Conservation (phyloP, 495 filamentous ascomycete genomes). For the Hypoxylon rickii region DNA sequence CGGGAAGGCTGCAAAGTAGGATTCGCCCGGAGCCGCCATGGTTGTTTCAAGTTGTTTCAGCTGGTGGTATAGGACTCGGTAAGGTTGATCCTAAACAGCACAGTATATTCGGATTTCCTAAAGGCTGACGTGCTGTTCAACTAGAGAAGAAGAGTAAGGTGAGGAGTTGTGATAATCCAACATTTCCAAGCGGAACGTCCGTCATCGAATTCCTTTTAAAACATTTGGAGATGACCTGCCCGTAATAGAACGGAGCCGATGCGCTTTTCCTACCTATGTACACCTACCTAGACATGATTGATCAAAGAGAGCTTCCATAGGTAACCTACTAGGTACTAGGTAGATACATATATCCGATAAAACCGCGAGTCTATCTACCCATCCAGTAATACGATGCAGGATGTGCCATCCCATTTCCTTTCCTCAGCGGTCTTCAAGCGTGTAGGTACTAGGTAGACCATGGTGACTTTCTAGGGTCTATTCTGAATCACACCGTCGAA, state of each 20-base stretch:
- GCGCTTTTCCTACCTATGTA: too few species aligned
- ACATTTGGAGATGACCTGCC: not conserved
- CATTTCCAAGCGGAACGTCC: not conserved
- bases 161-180: too few species aligned
- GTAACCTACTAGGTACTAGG: too few species aligned
- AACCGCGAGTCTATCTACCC: not conserved
- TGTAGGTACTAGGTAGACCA: not conserved
- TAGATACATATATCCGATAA: conserved; percentile 10
- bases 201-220: conserved; percentile 7
- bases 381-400: not conserved
- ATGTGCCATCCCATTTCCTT: too few species aligned
- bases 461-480: too few species aligned
- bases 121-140: too few species aligned
- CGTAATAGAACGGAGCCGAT: conserved; percentile 25
- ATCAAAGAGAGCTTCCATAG: too few species aligned
- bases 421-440: not conserved
- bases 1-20: conserved; percentile 16
- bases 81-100: conserved; percentile 3
- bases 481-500: not conserved
- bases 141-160: too few species aligned
- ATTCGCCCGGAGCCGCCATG: conserved; percentile 28
- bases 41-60: conserved; percentile 18
- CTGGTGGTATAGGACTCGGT: not conserved
- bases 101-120: too few species aligned
- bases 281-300: too few species aligned